A percentile compares a stretch with the other conserved stretches of the same genome.
phyloP scores from a whole-genome alignment of 2,329 filamentous ascomycete genomes.

The Tricladium varicosporioides region DNA sequence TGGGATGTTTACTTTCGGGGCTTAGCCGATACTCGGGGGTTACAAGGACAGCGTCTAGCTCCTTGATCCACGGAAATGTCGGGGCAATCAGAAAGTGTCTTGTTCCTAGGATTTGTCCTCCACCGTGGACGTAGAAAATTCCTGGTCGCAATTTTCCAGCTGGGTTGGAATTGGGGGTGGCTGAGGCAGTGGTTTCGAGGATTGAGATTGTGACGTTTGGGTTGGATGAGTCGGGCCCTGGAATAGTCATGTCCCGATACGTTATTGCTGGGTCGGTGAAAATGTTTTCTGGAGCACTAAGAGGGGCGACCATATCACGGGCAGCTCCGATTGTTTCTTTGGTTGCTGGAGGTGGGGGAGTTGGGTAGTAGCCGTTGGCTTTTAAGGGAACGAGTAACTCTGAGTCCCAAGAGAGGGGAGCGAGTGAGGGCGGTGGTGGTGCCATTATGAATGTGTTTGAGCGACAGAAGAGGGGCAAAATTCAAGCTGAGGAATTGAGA shows the following conservation, averaged over 20 bases:
- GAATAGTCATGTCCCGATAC: neutral
- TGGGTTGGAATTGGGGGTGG: neutral
- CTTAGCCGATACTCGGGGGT: constrained; percentile 26
- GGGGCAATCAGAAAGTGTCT: constrained; percentile 26
- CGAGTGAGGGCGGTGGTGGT: neutral
- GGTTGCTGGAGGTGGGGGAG: too few relatives aligned
- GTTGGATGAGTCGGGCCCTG: neutral
- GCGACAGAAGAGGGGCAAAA: too few relatives aligned
- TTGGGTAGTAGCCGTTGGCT: too few relatives aligned
- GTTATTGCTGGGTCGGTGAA: too few relatives aligned
- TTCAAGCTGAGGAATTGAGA: too few relatives aligned
- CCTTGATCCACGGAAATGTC: constrained; percentile 47
- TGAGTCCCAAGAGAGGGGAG: too few relatives aligned
- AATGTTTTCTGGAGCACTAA: too few relatives aligned
- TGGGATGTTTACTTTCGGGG: constrained; percentile 7
- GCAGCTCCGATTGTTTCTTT: neutral
- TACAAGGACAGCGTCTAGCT: constrained; percentile 45
- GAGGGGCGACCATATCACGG: too few relatives aligned
- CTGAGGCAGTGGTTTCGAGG: neutral
- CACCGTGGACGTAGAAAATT: constrained; percentile 49
- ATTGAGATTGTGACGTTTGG: neutral
- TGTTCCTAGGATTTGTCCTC: constrained; percentile 34
- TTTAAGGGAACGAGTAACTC: too few relatives aligned
- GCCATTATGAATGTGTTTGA: neutral
- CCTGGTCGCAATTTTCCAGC: neutral